Evolutionary conservation across 2,329 filamentous ascomycete species (phyloP).

Genomic region (Aspergillus sp.): DNA sequence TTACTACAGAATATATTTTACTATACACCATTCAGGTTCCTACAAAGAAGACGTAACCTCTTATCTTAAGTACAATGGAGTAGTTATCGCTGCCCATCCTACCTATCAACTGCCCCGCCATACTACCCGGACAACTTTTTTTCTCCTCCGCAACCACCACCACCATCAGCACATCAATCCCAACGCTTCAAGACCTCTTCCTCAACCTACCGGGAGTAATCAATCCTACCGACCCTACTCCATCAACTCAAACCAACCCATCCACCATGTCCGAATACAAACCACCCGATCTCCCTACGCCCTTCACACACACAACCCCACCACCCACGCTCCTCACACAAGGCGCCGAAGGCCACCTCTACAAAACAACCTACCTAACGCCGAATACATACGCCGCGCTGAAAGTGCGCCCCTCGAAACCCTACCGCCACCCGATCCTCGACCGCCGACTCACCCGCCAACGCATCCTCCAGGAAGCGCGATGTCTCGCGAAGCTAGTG

Average conservation of each 20-base stretch:
- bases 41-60: no score
- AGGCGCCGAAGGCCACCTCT: slow-evolving; percentile 93
- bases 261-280: slow-evolving; percentile 17
- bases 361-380: slow-evolving; percentile 77
- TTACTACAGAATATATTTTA: no score
- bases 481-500: slow-evolving; percentile 76
- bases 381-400: slow-evolving; percentile 70
- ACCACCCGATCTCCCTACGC: slow-evolving; percentile 55
- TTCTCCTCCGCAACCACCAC: background rate
- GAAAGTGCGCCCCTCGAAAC: slow-evolving; percentile 88
- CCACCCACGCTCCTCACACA: slow-evolving; percentile 75
- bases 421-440: slow-evolving; percentile 86
- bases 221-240: no score
- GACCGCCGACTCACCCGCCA: slow-evolving; percentile 84
- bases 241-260: background rate
- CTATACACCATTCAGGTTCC: no score
- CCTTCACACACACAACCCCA: slow-evolving; percentile 63
- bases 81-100: no score
- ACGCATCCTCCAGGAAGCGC: slow-evolving; percentile 83
- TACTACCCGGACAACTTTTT: background rate
- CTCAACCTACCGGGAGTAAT: no score
- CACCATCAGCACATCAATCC: background rate
- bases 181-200: background rate
- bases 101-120: background rate
- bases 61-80: no score